Conservation (phyloP, 768 basidiomycete genomes). For the Lactarius akahatsu region DNA sequence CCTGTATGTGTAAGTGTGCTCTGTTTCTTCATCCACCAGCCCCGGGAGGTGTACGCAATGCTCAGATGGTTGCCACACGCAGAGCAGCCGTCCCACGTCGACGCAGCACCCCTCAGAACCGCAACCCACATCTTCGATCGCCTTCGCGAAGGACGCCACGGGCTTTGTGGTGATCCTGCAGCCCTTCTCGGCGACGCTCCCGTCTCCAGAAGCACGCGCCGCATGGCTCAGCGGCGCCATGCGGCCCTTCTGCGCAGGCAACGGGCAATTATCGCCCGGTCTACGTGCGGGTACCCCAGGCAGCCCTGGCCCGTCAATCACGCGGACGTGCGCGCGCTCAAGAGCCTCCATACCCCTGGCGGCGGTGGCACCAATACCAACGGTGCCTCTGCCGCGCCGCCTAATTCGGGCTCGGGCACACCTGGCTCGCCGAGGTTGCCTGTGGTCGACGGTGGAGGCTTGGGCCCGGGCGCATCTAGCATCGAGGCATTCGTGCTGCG, state of each 20-base stretch:
- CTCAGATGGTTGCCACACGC: conserved; percentile 5
- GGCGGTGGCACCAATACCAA: conserved; percentile 44
- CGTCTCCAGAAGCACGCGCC: conserved; percentile 80
- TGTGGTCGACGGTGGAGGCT: conserved; percentile 13
- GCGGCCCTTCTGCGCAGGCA: conserved; percentile 45
- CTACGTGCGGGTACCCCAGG: conserved; percentile 36
- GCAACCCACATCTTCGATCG: conserved; percentile 29
- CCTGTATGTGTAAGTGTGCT: conserved; percentile 43
- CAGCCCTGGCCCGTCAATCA: conserved; percentile 56
- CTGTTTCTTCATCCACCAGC: too few relatives aligned
- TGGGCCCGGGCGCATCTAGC: conserved; percentile 48
- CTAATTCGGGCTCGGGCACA: conserved; percentile 26
- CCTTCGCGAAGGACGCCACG: conserved; percentile 46
- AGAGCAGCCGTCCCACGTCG: conserved; percentile 16
- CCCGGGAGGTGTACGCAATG: conserved; percentile 14
- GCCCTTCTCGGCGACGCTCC: conserved; percentile 78
- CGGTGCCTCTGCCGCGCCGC: not conserved
- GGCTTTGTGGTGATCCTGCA: conserved; percentile 61
- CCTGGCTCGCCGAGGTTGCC: conserved; percentile 24
- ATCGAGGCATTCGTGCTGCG: conserved; percentile 75
- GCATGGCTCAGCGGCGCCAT: conserved; percentile 53
- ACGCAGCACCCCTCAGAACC: not conserved
- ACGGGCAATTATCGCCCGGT: conserved; percentile 32
- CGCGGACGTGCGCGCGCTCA: conserved; percentile 83
- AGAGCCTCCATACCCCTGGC: conserved; percentile 64